Evolutionary conservation across 2,329 filamentous ascomycete species (phyloP).

Genomic region (Ustilaginoidea virens): DNA sequence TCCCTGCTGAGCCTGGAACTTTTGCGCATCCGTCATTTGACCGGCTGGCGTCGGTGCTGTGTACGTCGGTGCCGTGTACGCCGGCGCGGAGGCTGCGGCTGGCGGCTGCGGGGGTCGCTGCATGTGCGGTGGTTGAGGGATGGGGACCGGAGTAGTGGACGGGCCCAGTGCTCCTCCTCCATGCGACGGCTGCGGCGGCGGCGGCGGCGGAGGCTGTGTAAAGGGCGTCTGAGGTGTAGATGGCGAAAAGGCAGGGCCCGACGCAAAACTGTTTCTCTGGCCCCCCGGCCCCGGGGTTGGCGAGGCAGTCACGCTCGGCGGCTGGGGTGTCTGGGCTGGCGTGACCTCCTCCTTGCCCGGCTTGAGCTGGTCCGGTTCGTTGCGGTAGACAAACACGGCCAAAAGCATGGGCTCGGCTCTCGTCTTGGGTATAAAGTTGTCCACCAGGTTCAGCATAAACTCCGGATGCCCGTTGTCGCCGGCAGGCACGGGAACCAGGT

Average conservation of each 20-base stretch:
- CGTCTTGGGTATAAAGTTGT: conserved; percentile 60
- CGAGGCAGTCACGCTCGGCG: conserved; percentile 9
- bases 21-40: conserved; percentile 17
- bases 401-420: conserved; percentile 65
- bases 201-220: conserved; percentile 13
- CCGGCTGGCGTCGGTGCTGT: conserved; percentile 4
- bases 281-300: conserved; percentile 20
- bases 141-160: conserved; percentile 20
- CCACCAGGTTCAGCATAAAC: conserved; percentile 77
- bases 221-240: conserved; percentile 25
- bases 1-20: conserved; percentile 32
- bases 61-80: conserved; percentile 1
- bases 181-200: background rate
- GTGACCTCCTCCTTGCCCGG: conserved; percentile 11
- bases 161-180: conserved; percentile 13
- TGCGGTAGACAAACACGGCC: conserved; percentile 71
- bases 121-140: conserved; percentile 17
- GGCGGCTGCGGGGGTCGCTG: conserved; percentile 6
- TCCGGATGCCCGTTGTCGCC: conserved; percentile 60
- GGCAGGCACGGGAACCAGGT: conserved; percentile 71
- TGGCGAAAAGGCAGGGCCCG: conserved; percentile 38
- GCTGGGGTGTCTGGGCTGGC: conserved; percentile 6
- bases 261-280: conserved; percentile 30
- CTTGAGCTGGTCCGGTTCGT: conserved; percentile 28
- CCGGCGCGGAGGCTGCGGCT: conserved; percentile 4